Base-by-base conservation (phyloP, 495 filamentous ascomycete genomes). In the Neurospora discreta region DNA sequence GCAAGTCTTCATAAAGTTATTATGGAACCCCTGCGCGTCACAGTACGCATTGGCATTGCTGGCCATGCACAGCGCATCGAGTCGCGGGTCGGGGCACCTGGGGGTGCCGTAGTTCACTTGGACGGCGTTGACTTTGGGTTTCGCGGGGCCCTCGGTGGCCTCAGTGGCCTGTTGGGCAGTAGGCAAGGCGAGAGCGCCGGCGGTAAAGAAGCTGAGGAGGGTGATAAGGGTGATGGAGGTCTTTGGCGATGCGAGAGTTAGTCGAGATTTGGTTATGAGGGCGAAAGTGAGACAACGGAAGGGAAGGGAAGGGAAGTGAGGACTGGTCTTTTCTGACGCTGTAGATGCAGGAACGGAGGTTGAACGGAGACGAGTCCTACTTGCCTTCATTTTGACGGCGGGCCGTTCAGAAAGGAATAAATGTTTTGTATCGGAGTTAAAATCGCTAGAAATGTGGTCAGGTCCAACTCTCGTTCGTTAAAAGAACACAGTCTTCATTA, bases 21-120 rank as follows among this genome's bases (percentile, higher is more conserved):
- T 43, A 33, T 78, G 75, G 41, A 78, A 78, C 1, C 76, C 76
- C 2, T 33, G 39, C 33, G n/a, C 69, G 26, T 76, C 73, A 39
- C 76, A 78, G 36, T 78, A 78, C 5, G 75, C 71, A 1, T 42
- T 10, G 5, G 70, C 70, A 36, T 73, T 78, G 65, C 11, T 67
- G 0, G 76, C 41, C 30, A 69, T 72, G 72, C 76, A 78, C 3
- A 78, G 39, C 43, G 73, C 73, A 23, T 68, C 38, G 20, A 76
- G 46, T 11, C 39, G 39, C 3, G 38, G 10, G 41, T 71, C 52
- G 65, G 71, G 71, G 75, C 76, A 78, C 23, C 42, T 38, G 15
- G 76, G 76, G 4, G 68, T 33, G 68, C 74, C 74, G 36, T 69
- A 70, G 70, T 69, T 68, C n/a, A 42, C 68, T 3, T 68, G 69